Conservation (phyloP, 2,329 filamentous ascomycete species). For the Alternaria postmessia region DNA sequence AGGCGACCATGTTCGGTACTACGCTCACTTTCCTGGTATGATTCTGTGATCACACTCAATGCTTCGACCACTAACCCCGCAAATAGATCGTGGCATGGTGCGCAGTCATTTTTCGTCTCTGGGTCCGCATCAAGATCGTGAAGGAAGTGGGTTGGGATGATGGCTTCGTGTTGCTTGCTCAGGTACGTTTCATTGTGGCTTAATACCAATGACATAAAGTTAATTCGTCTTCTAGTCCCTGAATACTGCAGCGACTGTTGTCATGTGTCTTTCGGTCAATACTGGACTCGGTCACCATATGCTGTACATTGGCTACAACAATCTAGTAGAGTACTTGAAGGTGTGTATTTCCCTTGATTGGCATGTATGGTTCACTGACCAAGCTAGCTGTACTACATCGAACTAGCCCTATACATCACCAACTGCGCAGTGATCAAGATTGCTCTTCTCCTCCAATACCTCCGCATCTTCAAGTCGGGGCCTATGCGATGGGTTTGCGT, state of each 20-base stretch:
- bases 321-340: slow-evolving; percentile 25
- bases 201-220: background rate
- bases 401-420: slow-evolving; percentile 40
- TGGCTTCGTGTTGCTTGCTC: slow-evolving; percentile 39
- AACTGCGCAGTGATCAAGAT: slow-evolving; percentile 47
- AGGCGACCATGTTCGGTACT: slow-evolving; percentile 35
- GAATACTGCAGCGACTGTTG: slow-evolving; percentile 36
- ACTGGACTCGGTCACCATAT: slow-evolving; percentile 47
- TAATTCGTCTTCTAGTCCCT: slow-evolving; percentile 25
- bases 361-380: background rate
- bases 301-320: slow-evolving; percentile 29
- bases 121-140: slow-evolving; percentile 37
- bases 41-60: background rate
- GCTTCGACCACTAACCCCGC: slow-evolving; percentile 15
- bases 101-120: slow-evolving; percentile 40
- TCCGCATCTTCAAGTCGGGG: slow-evolving; percentile 48
- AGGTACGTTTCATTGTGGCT: slow-evolving; percentile 25
- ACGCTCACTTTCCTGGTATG: slow-evolving; percentile 41
- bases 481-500: slow-evolving; percentile 41
- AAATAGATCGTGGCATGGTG: slow-evolving; percentile 37
- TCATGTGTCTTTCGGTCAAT: slow-evolving; percentile 34
- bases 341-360: slow-evolving; percentile 10
- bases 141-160: slow-evolving; percentile 50
- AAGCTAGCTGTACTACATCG: slow-evolving; percentile 40
- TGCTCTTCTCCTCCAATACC: slow-evolving; percentile 47